Conservation (phyloP, 805 yeast genomes). For the Candida maesae region DNA sequence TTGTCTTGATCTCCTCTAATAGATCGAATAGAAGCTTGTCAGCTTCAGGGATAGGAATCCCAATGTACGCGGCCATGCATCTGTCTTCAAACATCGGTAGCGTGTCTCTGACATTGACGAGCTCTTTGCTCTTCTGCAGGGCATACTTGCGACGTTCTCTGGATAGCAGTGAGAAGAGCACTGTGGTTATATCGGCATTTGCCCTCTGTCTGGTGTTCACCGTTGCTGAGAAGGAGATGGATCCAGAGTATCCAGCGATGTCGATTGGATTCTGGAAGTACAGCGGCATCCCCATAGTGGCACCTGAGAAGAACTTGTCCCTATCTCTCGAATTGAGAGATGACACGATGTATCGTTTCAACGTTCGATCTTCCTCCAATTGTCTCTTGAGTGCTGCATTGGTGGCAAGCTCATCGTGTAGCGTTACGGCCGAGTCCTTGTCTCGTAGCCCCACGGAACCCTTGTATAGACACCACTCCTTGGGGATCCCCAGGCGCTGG, state of each 20-base stretch:
- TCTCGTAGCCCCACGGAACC: constrained; percentile 4
- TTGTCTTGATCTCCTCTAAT: neutral
- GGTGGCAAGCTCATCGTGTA: neutral
- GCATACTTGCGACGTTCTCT: neutral
- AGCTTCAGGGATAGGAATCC: neutral
- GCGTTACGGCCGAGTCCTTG: constrained; percentile 5
- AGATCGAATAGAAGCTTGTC: neutral
- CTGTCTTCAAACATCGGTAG: constrained; percentile 1
- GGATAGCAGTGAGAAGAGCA: neutral
- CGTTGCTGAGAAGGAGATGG: neutral
- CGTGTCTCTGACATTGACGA: neutral
- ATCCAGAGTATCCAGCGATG: neutral
- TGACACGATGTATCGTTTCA: neutral
- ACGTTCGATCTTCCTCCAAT: neutral
- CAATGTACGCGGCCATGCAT: neutral
- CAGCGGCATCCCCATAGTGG: neutral
- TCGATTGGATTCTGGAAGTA: neutral
- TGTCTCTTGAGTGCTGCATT: constrained; percentile 5
- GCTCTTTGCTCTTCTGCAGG: neutral
- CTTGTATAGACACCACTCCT: constrained; percentile 6
- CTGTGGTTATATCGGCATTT: neutral
- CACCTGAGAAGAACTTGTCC: neutral
- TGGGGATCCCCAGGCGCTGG: constrained; percentile 4
- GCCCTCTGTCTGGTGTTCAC: neutral
- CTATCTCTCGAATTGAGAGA: neutral